Evolutionary conservation across 2,329 filamentous ascomycete genomes (phyloP).

Genomic region (Microascus cirrosus): DNA sequence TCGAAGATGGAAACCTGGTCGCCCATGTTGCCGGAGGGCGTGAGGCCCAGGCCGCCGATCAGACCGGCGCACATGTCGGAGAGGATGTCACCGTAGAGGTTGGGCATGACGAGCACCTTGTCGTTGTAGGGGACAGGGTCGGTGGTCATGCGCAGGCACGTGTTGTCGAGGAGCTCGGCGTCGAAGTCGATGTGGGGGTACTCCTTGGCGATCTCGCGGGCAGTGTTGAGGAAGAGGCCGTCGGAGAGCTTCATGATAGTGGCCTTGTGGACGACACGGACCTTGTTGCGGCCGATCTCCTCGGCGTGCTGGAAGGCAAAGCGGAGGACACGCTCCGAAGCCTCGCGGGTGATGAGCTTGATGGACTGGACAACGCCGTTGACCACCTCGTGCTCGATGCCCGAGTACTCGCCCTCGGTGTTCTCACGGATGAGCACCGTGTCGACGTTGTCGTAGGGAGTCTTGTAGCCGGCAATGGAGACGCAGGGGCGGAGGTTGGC

Average conservation of each 20-base stretch:
- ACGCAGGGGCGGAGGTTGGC: conserved; percentile 98
- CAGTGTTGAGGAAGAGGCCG: conserved; percentile 90
- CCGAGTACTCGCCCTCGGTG: conserved; percentile 99
- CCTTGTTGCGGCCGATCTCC: conserved; percentile 86
- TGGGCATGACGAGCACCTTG: conserved; percentile 97
- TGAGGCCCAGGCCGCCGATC: conserved; percentile 93
- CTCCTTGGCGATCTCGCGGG: conserved; percentile 79
- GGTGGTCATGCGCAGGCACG: conserved; percentile 96
- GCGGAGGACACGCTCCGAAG: conserved; percentile 87
- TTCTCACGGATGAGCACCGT: conserved; percentile 98
- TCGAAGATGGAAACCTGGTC: conserved; percentile 99
- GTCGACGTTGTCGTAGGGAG: conserved; percentile 92
- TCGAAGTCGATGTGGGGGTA: conserved; percentile 95
- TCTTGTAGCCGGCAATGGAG: conserved; percentile 96
- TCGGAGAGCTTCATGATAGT: conserved; percentile 99
- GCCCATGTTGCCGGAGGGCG: conserved; percentile 96
- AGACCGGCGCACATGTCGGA: conserved; percentile 99
- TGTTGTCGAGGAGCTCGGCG: conserved; percentile 96
- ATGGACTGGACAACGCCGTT: conserved; percentile 98
- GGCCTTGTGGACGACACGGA: conserved; percentile 97
- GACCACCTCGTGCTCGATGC: conserved; percentile 96
- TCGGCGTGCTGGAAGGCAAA: conserved; percentile 98
- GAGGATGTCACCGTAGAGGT: conserved; percentile 98
- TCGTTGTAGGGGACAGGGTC: conserved; percentile 96
- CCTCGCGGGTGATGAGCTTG: conserved; percentile 96